Base-by-base conservation (phyloP, 2,329 filamentous ascomycete genomes). In the Exophiala viscosa region DNA sequence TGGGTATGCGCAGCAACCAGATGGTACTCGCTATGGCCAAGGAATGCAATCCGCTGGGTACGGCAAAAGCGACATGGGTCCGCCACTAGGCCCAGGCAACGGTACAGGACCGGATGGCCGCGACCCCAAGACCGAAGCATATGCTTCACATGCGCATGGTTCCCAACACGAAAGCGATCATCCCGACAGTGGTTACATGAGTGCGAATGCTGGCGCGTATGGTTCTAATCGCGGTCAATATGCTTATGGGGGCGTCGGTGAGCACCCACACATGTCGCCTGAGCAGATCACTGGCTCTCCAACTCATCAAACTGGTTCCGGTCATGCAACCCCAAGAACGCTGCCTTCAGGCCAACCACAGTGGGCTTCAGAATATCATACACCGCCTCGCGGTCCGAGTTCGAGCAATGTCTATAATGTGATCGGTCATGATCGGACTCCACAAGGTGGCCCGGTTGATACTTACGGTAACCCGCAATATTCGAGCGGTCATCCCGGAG, bases 351-450 rank as follows among this genome's bases (percentile, higher is more conserved):
- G 84, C 34, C 86, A 88, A 61, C 76, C 84, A 2, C 89, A 90
- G 69, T 96, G 95, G 71, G 70, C 80, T 5, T 81, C 79, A 45
- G 70, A 73, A 41, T 95, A 95, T 72, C 86, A 77, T 67, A 91
- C 89, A 1, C 87, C 91, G 44, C 90, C 90, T 17, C 85, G 90
- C 38, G 76, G 81, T 2, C 60, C 71, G 1, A 80, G 86, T 3
- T 85, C 88, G 1, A 91, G 88, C 75, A 95, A 84, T 66, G 76
- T 96, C 45, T 95, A 95, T 77, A 95, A 85, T 69, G 86, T 95
- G 58, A 90, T 95, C 74, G 91, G 86, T 68, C 90, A 88, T 66
- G 87, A 89, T 54, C 82, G 88, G 20, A 82, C 82, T 9, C 74
- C 80, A 14, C 89, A 88, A 61, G 86, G 86, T n/a, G 71, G 82